Base-by-base conservation (phyloP, 164 flowering plant species). In the Chloranthus sessilifolius region DNA sequence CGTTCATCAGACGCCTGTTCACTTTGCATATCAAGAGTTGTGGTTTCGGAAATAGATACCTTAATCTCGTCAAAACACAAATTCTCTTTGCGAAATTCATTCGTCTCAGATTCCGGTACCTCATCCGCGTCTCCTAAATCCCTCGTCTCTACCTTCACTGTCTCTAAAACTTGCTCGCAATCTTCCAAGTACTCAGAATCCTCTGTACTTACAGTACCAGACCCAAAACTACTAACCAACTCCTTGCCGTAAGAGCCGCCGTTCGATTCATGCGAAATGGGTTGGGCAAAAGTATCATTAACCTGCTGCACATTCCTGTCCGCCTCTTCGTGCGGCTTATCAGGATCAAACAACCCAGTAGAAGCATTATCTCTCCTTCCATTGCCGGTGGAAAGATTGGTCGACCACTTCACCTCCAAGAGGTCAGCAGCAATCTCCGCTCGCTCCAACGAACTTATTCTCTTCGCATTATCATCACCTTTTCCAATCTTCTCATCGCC, bases 361-460 rank as follows among this genome's bases (percentile, higher is more conserved):
- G n/a, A n/a, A n/a, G n/a, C n/a, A n/a, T n/a, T n/a, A n/a, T n/a
- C n/a, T 41, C 24, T 2, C 8, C 10, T 42, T 25, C 49, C 1
- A 35, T 31, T 53, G 2, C 15, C 23, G 35, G 35, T 47, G 3
- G 60, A 50, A 45, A 85, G 78, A 73, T 71, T 84, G 14, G 98
- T 92, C 22, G 95, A 83, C 98, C 98, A 92, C 41, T 71, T 75
- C 43, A 79, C 50, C 35, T 92, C 98, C 76, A 88, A 70, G 39
- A 92, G 82, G 37, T 88, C 77, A 24, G 96, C 95, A 19, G 95
- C 94, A 52, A 83, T 66, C 74, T 88, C 89, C 28, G 96, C 95
- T 20, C 88, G 60, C 55, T 92, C 96, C 69, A 87, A 56, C 0
- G 95, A 83, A 47, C 38, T 70, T 11, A 31, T 34, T 63, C 90